phyloP scores from a whole-genome alignment of 441 rosid genomes.

The Flueggea neowawraea region DNA sequence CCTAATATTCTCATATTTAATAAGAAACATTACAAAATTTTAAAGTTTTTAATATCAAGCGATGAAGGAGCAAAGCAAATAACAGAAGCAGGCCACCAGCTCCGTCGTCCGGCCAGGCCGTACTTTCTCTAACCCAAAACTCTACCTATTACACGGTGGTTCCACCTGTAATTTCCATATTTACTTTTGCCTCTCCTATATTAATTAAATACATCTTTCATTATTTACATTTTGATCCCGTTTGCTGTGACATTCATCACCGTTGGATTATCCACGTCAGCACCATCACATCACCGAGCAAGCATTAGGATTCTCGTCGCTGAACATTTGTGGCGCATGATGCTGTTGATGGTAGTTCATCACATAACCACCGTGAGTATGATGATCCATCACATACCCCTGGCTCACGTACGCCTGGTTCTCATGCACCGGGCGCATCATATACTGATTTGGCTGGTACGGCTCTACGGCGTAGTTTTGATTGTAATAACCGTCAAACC shows the following conservation, averaged over 20 bases:
- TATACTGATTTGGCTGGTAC: conserved; percentile 4
- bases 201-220: neutral
- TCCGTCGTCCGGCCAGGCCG: too few relatives aligned
- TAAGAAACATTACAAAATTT: too few relatives aligned
- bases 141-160: too few relatives aligned
- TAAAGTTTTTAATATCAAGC: too few relatives aligned
- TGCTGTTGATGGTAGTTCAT: neutral
- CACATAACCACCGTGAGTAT: neutral
- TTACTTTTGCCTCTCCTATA: too few relatives aligned
- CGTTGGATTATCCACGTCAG: neutral
- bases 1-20: too few relatives aligned
- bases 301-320: conserved; percentile 34
- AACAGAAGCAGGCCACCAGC: too few relatives aligned
- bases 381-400: conserved; percentile 14
- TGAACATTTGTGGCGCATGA: conserved; percentile 27
- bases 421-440: neutral
- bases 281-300: conserved; percentile 25
- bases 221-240: neutral
- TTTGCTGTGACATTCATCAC: neutral
- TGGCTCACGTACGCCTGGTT: conserved; percentile 10
- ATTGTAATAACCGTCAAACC: conserved; percentile 19
- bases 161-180: too few relatives aligned
- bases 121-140: too few relatives aligned
- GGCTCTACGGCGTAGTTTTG: conserved; percentile 10
- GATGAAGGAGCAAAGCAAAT: too few relatives aligned